Base-by-base conservation (phyloP, 768 basidiomycete species). In the Tricholoma terreum region DNA sequence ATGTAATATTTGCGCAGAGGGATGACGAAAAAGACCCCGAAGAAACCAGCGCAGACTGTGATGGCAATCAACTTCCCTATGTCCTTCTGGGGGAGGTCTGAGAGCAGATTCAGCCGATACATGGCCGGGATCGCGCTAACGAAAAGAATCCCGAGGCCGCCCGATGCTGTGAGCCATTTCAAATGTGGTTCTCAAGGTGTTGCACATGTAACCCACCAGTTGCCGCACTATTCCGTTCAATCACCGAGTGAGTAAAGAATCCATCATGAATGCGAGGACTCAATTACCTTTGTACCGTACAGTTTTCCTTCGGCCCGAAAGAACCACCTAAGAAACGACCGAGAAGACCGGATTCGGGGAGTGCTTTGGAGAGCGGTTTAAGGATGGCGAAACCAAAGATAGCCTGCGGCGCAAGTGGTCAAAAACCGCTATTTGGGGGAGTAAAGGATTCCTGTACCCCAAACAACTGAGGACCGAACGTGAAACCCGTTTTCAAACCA, bases 231-330 rank as follows among this genome's bases (percentile, higher is more conserved):
- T 30, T 9, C 6, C 4, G 7, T 30, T 22, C 14, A 27, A 48
- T n/a, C 27, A 49, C 8, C n/a, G 43, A n/a, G 30, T 31, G 14
- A 49, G 30, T 31, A 49, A 49, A 31, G n/a, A 17, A 31, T 31
- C n/a, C 8, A 49, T 31, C 8, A 43, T 31, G 2, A 3, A 27
- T 27, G 24, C 6, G 9, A 49, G 30, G 9, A 1, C n/a, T 8
- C n/a, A 61, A 65, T 65, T 35, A 78, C 77, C 73, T 79, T 68
- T 84, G 83, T 22, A 83, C 81, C 4, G 82, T 84, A 68, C 83
- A 83, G 64, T 86, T 85, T 68, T 87, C 85, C 68, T 86, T 86
- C 11, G 84, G 84, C 24, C 82, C 82, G 66, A 85, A 84, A 59
- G 78, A 72, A 12, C 84, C 86, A 12, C 83, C 82, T 19, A 83